Evolutionary conservation across 1,139 yeast genomes (phyloP).

Genomic region (Geotrichum aggregatum): DNA sequence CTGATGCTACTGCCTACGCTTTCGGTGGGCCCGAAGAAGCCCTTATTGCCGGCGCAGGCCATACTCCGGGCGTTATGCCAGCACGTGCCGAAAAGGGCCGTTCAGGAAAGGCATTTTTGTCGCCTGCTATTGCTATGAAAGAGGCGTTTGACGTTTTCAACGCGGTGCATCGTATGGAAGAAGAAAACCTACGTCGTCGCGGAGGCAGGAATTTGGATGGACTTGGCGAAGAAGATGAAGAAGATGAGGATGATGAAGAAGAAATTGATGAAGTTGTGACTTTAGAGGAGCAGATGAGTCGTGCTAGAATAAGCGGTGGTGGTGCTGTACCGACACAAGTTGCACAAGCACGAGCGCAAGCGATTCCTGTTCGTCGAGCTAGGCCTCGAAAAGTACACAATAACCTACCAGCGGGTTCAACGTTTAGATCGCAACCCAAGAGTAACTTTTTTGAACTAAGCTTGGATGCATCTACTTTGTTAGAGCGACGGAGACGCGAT

Average conservation of each 20-base stretch:
- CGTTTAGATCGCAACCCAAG: too few relatives aligned
- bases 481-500: slow-evolving; percentile 18
- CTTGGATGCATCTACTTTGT: slow-evolving; percentile 18
- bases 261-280: slow-evolving; percentile 5
- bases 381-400: neutral
- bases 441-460: slow-evolving; percentile 19
- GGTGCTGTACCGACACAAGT: too few relatives aligned
- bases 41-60: slow-evolving; percentile 19
- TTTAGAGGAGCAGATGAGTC: neutral
- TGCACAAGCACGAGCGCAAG: too few relatives aligned
- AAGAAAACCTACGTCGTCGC: slow-evolving; percentile 52
- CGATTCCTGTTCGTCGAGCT: neutral
- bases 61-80: slow-evolving; percentile 23
- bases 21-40: neutral
- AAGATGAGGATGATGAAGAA: slow-evolving; percentile 9
- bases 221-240: slow-evolving; percentile 19
- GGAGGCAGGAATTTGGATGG: slow-evolving; percentile 27
- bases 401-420: too few relatives aligned
- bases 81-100: neutral
- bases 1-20: neutral
- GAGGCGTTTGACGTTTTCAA: slow-evolving; percentile 94
- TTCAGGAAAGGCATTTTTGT: slow-evolving; percentile 42
- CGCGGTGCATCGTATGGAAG: slow-evolving; percentile 91
- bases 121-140: slow-evolving; percentile 90
- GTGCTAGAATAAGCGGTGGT: neutral